Base-by-base conservation (phyloP, 192 early-diverging fungal species). In the Rhizoclosmatium sp. region DNA sequence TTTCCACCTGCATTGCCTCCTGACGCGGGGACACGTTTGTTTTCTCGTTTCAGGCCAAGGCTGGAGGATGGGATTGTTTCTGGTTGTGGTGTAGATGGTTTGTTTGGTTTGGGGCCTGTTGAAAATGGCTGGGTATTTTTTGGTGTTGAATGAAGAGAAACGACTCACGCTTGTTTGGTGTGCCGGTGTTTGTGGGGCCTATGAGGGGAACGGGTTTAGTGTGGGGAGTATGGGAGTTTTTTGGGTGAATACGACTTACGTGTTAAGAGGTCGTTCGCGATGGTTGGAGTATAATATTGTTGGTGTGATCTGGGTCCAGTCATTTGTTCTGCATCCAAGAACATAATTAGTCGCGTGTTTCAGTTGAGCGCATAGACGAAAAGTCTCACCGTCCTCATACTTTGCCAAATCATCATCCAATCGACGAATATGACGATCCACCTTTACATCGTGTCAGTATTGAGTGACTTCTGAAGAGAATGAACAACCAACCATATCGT, bases 361-460 rank as follows among this genome's bases (percentile, higher is more conserved):
- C 31, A 31, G 31, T 59, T 31, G 31, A 31, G 31, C n/a, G n/a
- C n/a, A 58, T 16, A 16, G n/a, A 58, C n/a, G 31, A 3, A 69
- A 44, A 47, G 46, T 14, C 68, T 9, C 7, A 72, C 70, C 70
- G 56, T 98, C 96, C 80, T 98, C 95, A 79, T 96, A 97, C 76
- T 93, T 94, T 41, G 88, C 84, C 80, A 98, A 79, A 69, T 97
- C 96, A n/a, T 95, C 95, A 72, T 98, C 97, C 31, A 98, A 80
- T 46, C 94, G 88, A 39, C 94, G 87, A 54, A 95, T 93, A 82
- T 97, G 95, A 69, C 93, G 89, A 76, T 98, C 97, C 5, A 94
- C 93, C 90, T 93, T 80, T 19, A 40, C 68, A 69, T 10, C 2
- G 0, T 31, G 31, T 31, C 31, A 31, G 31, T 31, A 31, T 14